Percentiles rank a stretch among this genome's conserved stretches.
Conservation (phyloP, 257 asterid species). For the Jacaranda copaia region DNA sequence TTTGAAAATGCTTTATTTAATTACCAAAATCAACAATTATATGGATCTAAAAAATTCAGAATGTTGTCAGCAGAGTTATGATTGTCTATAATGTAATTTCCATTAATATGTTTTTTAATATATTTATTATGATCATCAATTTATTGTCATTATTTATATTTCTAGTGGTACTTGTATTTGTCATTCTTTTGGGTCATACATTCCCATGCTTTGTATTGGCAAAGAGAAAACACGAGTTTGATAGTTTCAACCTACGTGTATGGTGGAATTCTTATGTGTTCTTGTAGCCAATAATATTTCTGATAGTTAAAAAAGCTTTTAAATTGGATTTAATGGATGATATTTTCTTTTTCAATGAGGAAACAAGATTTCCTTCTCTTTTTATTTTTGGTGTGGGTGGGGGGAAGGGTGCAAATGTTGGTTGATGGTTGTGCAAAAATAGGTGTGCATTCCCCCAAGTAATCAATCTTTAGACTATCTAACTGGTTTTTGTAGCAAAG, state of each 20-base stretch:
- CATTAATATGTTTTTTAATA: neutral
- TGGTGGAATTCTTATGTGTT: neutral
- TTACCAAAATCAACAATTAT: conserved; percentile 19
- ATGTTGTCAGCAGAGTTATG: neutral
- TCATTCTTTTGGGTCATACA: neutral
- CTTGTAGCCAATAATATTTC: neutral
- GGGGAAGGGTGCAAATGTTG: neutral
- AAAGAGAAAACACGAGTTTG: conserved; percentile 1
- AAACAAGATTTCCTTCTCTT: too few species aligned
- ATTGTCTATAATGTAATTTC: neutral
- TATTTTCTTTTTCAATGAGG: too few species aligned
- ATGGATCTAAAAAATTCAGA: neutral
- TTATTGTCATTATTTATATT: neutral
- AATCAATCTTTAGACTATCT: conserved; percentile 3
- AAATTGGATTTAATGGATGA: too few species aligned
- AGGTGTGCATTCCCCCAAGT: neutral
- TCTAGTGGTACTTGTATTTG: neutral
- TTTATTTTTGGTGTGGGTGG: too few species aligned
- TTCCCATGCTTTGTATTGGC: neutral
- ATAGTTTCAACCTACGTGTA: neutral
- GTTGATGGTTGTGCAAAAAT: conserved; percentile 6
- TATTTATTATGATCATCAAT: neutral
- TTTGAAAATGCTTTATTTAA: conserved; percentile 13
- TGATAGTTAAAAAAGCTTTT: neutral
- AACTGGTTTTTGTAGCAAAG: neutral